A percentile compares a stretch with the other conserved stretches of the same genome.
Evolutionary conservation across 352 stramenopile genomes (phyloP).

Genomic region (Globisporangium spinosum): DNA sequence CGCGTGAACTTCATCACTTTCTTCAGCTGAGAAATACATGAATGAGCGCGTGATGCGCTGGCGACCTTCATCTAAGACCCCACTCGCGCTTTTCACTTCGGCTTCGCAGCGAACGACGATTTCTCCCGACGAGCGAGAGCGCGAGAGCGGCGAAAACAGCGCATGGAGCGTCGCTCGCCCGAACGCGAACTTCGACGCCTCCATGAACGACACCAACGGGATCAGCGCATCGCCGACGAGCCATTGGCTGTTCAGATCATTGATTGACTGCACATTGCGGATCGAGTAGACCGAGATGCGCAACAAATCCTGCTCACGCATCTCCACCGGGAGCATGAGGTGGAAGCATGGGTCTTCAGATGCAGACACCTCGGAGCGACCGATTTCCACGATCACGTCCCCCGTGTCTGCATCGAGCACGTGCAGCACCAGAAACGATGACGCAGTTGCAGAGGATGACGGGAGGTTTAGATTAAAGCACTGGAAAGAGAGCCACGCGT

Average conservation of each 20-base stretch:
- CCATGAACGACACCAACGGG: conserved; percentile 49
- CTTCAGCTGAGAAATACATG: conserved; percentile 59
- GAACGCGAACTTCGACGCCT: conserved; percentile 19
- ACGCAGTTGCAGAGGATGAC: conserved; percentile 36
- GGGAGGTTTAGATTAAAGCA: conserved; percentile 77
- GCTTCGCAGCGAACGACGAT: conserved; percentile 81
- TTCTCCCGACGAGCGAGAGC: conserved; percentile 57
- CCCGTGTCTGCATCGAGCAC: conserved; percentile 43
- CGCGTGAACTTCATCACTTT: conserved; percentile 8
- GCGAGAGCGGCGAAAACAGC: conserved; percentile 61
- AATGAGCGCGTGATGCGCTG: conserved; percentile 77
- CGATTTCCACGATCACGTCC: conserved; percentile 48
- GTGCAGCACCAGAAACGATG: conserved; percentile 72
- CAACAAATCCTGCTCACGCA: conserved; percentile 45
- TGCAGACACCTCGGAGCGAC: conserved; percentile 67
- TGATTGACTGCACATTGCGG: conserved; percentile 43
- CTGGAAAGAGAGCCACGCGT: conserved; percentile 81
- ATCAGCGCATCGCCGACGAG: conserved; percentile 64
- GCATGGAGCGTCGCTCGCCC: conserved; percentile 47
- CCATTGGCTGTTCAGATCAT: conserved; percentile 70
- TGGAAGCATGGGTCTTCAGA: conserved; percentile 75
- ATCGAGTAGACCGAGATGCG: conserved; percentile 71
- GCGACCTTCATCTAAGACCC: conserved; percentile 32
- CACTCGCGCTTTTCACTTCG: conserved; percentile 41
- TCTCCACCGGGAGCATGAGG: conserved; percentile 68